Conservation (phyloP, 2,329 filamentous ascomycete genomes). For the Trichoderma oligosporum region DNA sequence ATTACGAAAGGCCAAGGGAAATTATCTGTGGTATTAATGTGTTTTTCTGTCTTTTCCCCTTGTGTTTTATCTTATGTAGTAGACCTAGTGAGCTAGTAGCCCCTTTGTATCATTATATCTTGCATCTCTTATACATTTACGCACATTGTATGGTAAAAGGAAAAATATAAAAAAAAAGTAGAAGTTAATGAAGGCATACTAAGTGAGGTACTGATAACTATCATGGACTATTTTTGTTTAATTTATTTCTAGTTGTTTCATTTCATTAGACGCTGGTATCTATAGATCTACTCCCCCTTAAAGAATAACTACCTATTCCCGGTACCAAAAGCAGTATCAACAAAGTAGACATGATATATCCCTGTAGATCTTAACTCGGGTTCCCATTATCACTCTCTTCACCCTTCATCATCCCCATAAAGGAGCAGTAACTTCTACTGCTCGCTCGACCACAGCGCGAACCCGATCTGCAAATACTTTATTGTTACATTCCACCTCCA, state of each 20-base stretch:
- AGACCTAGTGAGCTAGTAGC: conserved; percentile 27
- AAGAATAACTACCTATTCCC: conserved; percentile 1
- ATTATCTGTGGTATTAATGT: conserved; percentile 9
- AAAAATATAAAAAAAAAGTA: neutral
- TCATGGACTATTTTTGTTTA: neutral
- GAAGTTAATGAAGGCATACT: neutral
- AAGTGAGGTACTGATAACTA: neutral
- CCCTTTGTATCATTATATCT: conserved; percentile 30
- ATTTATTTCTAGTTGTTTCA: neutral
- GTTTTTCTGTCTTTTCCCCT: neutral
- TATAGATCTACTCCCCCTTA: neutral
- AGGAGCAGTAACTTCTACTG: conserved; percentile 79
- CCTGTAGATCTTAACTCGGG: neutral
- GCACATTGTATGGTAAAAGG: neutral
- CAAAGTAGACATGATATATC: neutral
- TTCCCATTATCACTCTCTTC: neutral
- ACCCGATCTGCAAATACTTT: conserved; percentile 79
- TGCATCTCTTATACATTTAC: conserved; percentile 1
- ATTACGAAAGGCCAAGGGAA: conserved; percentile 4
- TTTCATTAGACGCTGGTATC: conserved; percentile 5
- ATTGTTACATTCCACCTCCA: conserved; percentile 84
- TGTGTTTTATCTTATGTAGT: conserved; percentile 21
- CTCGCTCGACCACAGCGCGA: conserved; percentile 82
- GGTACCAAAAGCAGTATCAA: neutral
- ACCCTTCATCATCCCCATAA: conserved; percentile 50